phyloP scores from a whole-genome alignment of 2,329 filamentous ascomycete genomes.

The Pestalotiopsis sp. region DNA sequence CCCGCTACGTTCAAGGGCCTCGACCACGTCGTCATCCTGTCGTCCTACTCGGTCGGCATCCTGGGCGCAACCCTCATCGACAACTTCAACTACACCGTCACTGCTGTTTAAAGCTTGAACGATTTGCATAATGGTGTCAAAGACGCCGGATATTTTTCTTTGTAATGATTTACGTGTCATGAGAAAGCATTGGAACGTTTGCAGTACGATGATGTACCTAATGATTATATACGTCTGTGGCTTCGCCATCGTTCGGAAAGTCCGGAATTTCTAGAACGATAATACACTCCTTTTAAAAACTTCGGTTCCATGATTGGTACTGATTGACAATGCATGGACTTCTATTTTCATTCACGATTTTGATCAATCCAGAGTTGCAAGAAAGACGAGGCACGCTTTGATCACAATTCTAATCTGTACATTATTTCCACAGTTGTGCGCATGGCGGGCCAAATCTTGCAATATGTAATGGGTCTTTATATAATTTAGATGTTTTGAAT shows the following conservation, averaged over 20 bases:
- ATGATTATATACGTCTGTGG: background rate
- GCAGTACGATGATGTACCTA: background rate
- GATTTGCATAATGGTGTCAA: background rate
- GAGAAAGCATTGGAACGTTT: background rate
- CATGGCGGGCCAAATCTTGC: too few relatives aligned
- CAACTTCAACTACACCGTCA: conserved; percentile 1
- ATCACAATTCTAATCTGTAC: too few relatives aligned
- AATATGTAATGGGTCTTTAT: too few relatives aligned
- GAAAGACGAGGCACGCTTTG: too few relatives aligned
- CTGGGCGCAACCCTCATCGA: conserved; percentile 3
- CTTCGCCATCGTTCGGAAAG: background rate
- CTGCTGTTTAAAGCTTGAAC: background rate
- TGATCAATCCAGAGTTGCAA: too few relatives aligned
- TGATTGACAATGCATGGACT: too few relatives aligned
- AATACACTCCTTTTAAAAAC: background rate
- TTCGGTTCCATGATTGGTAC: too few relatives aligned
- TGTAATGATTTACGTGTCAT: background rate
- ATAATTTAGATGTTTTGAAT: too few relatives aligned
- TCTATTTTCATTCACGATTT: too few relatives aligned
- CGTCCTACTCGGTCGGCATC: background rate
- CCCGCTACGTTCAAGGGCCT: background rate
- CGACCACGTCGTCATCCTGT: background rate
- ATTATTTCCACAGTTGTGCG: too few relatives aligned
- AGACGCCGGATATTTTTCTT: background rate
- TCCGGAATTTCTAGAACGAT: background rate